Evolutionary conservation across 805 yeast species (phyloP), one percentile per base, ranked within the genome.

Genomic region (Candida chauliodis): DNA sequence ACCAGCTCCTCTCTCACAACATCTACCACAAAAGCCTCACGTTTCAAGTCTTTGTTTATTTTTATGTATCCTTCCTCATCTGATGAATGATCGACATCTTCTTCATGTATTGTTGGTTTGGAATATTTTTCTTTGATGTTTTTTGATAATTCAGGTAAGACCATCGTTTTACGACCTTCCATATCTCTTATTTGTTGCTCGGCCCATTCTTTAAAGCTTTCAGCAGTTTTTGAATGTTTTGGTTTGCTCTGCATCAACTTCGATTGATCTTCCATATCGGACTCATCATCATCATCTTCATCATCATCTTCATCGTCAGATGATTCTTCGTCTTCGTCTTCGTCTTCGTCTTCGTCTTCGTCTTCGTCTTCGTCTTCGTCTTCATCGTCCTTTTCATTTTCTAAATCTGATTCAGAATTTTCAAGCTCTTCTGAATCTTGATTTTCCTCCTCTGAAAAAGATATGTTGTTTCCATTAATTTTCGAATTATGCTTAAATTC

Each of bases 151-250:
- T 69, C 75, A 3, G 79, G 67, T 34, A 73, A 66, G 3, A 33
- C 29, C 36, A 33, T 33, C 8, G 21, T 30, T 5, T 75, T 71
- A 18, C 80, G 69, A 1, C 85, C 88, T 48, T 79, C 86, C 27
- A 79, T 62, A 43, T 74, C 69, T 41, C 82, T 77, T 3, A 81
- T 76, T 51, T 84, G 85, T 24, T 72, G 61, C 47, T 81, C 85
- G 0, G 96, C 96, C 98, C 99, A 93, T 14, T 76, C 75, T 59
- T 85, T 86, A 69, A 93, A 93, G 13, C 79, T 75, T 31, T 62
- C 44, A 2, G 70, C 71, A 0, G 49, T 64, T 21, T 69, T 55
- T 0, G 73, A 66, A 45, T 70, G 80, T 25, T 66, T 62, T 28
- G 73, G 73, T 50, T 66, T 74, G 22, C 55, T 59, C 26, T 55